phyloP scores from a whole-genome alignment of 345 rosid genomes.

The Eucalyptus cloeziana region DNA sequence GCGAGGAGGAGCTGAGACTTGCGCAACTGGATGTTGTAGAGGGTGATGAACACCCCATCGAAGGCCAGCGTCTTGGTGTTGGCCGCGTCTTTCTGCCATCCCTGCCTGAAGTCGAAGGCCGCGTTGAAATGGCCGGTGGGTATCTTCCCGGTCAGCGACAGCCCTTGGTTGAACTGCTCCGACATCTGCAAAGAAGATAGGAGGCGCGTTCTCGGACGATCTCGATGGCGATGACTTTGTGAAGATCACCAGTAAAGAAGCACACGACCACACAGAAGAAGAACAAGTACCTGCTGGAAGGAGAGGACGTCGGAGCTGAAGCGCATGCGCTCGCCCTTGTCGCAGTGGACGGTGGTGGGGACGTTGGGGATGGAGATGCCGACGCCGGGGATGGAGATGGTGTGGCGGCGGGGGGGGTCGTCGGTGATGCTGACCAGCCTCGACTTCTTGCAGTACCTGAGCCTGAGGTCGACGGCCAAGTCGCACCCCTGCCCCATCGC shows the following conservation, averaged over 20 bases:
- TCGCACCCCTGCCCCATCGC: slow-evolving; percentile 5
- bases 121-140: slow-evolving; percentile 39
- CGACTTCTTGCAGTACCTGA: slow-evolving; percentile 1
- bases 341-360: slow-evolving; percentile 33
- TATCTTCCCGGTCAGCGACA: slow-evolving; percentile 34
- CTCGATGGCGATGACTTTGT: neutral
- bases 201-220: neutral
- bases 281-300: slow-evolving; percentile 26
- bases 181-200: slow-evolving; percentile 19
- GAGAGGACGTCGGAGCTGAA: slow-evolving; percentile 38
- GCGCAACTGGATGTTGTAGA: slow-evolving; percentile 29
- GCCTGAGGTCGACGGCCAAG: slow-evolving; percentile 5
- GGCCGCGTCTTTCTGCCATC: slow-evolving; percentile 47
- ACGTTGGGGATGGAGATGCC: slow-evolving; percentile 16
- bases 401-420: neutral
- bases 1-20: slow-evolving; percentile 31
- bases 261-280: neutral
- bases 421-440: neutral
- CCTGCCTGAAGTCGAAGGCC: slow-evolving; percentile 25
- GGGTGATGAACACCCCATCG: slow-evolving; percentile 37
- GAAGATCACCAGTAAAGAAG: neutral
- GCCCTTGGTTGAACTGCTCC: slow-evolving; percentile 41
- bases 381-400: slow-evolving; percentile 12
- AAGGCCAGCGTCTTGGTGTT: slow-evolving; percentile 40
- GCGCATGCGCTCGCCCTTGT: slow-evolving; percentile 34